Conservation (phyloP, 257 asterid species). For the Henckelia pumila region DNA sequence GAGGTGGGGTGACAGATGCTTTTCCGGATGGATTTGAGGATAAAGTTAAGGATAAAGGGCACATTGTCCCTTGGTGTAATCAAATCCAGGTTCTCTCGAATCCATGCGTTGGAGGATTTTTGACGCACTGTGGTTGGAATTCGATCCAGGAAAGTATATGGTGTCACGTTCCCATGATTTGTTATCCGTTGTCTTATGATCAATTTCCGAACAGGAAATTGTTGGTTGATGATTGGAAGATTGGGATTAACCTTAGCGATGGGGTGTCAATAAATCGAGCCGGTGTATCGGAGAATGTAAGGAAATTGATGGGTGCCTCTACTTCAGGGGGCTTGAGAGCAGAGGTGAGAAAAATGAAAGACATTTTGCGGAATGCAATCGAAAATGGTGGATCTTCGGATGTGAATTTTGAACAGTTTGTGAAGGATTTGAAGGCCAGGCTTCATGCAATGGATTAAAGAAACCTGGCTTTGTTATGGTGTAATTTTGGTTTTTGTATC, state of each 20-base stretch:
- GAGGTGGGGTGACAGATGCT: slow-evolving; percentile 30
- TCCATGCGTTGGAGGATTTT: slow-evolving; percentile 17
- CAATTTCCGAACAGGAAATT: slow-evolving; percentile 25
- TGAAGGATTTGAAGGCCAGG: slow-evolving; percentile 17
- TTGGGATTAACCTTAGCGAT: slow-evolving; percentile 31
- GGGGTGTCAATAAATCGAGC: slow-evolving; percentile 5
- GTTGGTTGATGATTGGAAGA: slow-evolving; percentile 30
- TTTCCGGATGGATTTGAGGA: slow-evolving; percentile 9
- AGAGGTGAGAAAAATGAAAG: slow-evolving; percentile 17
- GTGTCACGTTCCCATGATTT: slow-evolving; percentile 28
- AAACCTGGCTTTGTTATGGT: too few species aligned
- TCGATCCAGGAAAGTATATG: slow-evolving; percentile 29
- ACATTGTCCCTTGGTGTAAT: slow-evolving; percentile 25
- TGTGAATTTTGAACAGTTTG: slow-evolving; percentile 20
- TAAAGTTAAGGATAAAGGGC: slow-evolving; percentile 9
- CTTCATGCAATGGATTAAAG: neutral
- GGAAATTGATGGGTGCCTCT: slow-evolving; percentile 15
- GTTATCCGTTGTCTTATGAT: slow-evolving; percentile 25
- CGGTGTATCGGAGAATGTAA: slow-evolving; percentile 19
- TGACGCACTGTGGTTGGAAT: slow-evolving; percentile 32
- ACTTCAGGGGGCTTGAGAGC: slow-evolving; percentile 18
- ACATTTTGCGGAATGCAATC: slow-evolving; percentile 1
- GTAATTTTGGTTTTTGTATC: too few species aligned
- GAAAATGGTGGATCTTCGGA: slow-evolving; percentile 17
- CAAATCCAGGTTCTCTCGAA: slow-evolving; percentile 19